Percentiles rank a stretch among this genome's conserved stretches.
Evolutionary conservation across 2,329 filamentous ascomycete genomes (phyloP).

Genomic region (Meredithiella fracta): DNA sequence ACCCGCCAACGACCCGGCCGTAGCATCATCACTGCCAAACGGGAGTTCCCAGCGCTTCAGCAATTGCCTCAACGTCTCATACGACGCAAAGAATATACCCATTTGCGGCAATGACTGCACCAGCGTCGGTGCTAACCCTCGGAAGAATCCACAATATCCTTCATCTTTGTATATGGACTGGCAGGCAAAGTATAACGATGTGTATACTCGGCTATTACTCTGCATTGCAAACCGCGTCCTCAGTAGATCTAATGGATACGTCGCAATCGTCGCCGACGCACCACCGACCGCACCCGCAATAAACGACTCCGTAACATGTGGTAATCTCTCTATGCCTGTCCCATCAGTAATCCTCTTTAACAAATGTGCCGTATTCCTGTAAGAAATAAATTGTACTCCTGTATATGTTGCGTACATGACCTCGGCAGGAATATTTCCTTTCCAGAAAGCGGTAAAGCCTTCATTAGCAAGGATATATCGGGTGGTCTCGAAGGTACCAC

Average conservation of each 20-base stretch:
- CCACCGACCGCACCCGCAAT: conserved; percentile 70
- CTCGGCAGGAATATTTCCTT: conserved; percentile 93
- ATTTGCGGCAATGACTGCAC: conserved; percentile 89
- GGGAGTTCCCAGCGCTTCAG: conserved; percentile 41
- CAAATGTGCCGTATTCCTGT: conserved; percentile 55
- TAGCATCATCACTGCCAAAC: conserved; percentile 66
- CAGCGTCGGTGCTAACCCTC: conserved; percentile 65
- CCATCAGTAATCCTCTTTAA: conserved; percentile 33
- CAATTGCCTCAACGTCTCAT: conserved; percentile 56
- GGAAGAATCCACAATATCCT: conserved; percentile 68
- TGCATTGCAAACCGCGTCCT: conserved; percentile 95
- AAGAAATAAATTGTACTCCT: conserved; percentile 75
- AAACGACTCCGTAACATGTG: conserved; percentile 60
- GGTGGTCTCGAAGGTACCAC: conserved; percentile 61
- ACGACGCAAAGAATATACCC: conserved; percentile 86
- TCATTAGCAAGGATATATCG: conserved; percentile 63
- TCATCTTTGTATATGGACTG: conserved; percentile 59
- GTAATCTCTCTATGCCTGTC: conserved; percentile 31
- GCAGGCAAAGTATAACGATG: conserved; percentile 51
- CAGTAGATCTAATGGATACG: conserved; percentile 85
- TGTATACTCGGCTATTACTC: conserved; percentile 64
- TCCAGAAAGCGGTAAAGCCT: conserved; percentile 80
- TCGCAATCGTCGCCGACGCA: conserved; percentile 61
- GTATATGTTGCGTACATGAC: conserved; percentile 86
- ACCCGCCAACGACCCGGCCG: conserved; percentile 64